These are phyloP conservation scores for Fusarium domesticum DNA, from an alignment of 2,329 filamentous ascomycete species.

Conservation along the genomic window DNA sequence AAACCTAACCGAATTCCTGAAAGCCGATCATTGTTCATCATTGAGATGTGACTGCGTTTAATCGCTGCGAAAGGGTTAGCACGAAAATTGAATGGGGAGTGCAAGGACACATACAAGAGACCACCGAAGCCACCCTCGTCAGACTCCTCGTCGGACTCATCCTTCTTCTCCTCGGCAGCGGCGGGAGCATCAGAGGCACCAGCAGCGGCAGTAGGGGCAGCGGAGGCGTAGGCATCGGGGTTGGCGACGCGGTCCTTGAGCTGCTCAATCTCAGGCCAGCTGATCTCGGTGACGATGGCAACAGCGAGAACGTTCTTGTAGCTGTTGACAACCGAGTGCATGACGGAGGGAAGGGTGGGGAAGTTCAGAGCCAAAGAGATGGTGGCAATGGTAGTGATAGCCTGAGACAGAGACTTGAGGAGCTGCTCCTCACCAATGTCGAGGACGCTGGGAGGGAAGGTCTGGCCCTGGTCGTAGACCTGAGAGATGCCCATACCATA, in stretches of 20 bases:
- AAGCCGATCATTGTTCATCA: conserved; percentile 41
- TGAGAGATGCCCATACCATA: conserved; percentile 96
- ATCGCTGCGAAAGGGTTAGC: conserved; percentile 49
- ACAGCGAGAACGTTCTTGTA: conserved; percentile 97
- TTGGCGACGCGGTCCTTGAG: conserved; percentile 99
- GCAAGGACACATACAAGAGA: conserved; percentile 60
- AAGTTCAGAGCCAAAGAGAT: conserved; percentile 91
- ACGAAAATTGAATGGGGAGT: not conserved
- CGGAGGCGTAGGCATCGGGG: conserved; percentile 89
- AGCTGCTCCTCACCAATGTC: conserved; percentile 96
- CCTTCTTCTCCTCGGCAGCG: conserved; percentile 62
- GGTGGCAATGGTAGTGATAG: conserved; percentile 81
- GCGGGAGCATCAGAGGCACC: conserved; percentile 49
- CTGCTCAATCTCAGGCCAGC: conserved; percentile 93
- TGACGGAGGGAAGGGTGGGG: conserved; percentile 93
- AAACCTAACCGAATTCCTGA: conserved; percentile 44
- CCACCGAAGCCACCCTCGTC: conserved; percentile 72
- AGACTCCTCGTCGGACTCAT: conserved; percentile 66
- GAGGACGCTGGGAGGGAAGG: conserved; percentile 79
- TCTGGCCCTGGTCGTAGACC: conserved; percentile 97
- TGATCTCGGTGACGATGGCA: conserved; percentile 85
- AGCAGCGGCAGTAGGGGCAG: conserved; percentile 68
- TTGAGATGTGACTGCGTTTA: conserved; percentile 42
- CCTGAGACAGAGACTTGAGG: conserved; percentile 74
- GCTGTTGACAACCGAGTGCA: conserved; percentile 92